Evolutionary conservation across 1,284 basidiomycete species (phyloP).

Genomic region (Apiotrichum gamsii): DNA sequence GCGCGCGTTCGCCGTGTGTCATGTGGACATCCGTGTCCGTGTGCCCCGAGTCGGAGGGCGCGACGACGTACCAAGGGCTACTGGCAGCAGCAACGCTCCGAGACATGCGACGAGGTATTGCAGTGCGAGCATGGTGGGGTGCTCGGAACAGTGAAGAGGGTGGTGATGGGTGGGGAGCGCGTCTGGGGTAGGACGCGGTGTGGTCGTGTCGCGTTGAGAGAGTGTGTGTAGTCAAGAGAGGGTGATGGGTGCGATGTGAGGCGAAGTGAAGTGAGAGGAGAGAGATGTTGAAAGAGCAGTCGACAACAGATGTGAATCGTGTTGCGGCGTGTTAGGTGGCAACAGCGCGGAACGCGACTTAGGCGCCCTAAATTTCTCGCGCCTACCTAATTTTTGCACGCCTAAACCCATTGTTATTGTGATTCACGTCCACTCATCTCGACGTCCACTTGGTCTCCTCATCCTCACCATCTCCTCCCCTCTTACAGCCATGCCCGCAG

Average conservation of each 20-base stretch:
- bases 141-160: too few relatives aligned
- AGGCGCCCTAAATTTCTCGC: too few relatives aligned
- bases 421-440: too few relatives aligned
- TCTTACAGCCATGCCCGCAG: background rate
- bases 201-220: too few relatives aligned
- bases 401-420: too few relatives aligned
- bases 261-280: background rate
- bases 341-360: background rate
- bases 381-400: too few relatives aligned
- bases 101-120: background rate
- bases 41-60: slow-evolving; percentile 1
- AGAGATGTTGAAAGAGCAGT: background rate
- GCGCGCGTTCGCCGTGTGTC: too few relatives aligned
- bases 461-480: background rate
- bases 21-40: too few relatives aligned
- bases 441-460: background rate
- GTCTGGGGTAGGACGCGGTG: too few relatives aligned
- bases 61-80: slow-evolving; percentile 18
- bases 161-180: too few relatives aligned
- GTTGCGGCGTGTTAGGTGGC: background rate
- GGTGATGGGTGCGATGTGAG: background rate
- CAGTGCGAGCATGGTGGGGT: background rate
- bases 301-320: background rate
- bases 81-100: slow-evolving; percentile 12
- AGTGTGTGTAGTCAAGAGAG: too few relatives aligned